Percentiles rank a stretch among this genome's conserved stretches.
phyloP scores from a whole-genome alignment of 352 stramenopile species.

The Phytophthora europaea region DNA sequence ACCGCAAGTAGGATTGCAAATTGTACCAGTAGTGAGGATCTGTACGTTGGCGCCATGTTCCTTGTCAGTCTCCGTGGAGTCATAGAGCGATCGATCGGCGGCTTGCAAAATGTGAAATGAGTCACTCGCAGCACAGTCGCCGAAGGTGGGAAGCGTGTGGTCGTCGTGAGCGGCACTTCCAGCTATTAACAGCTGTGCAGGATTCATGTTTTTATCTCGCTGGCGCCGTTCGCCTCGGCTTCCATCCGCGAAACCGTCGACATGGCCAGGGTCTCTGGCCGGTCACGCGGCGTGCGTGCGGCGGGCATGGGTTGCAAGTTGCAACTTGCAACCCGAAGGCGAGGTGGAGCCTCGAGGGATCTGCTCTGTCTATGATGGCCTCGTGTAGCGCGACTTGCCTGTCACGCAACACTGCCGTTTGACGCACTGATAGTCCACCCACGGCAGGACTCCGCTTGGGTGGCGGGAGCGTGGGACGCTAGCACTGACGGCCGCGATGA shows the following conservation, averaged over 20 bases:
- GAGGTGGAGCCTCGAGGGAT: conserved; percentile 18
- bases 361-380: background rate
- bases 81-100: background rate
- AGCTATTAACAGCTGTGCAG: conserved; percentile 20
- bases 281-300: conserved; percentile 13
- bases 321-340: background rate
- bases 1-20: conserved; percentile 2
- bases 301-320: conserved; percentile 16
- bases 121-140: background rate
- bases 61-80: background rate
- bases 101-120: conserved; percentile 18
- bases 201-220: conserved; percentile 21
- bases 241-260: conserved; percentile 22
- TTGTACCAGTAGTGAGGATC: conserved; percentile 27
- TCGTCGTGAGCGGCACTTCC: conserved; percentile 12
- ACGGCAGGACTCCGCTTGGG: conserved; percentile 2
- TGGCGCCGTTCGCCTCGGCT: conserved; percentile 8
- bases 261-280: conserved; percentile 21
- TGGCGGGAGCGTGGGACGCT: conserved; percentile 20
- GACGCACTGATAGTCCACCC: conserved; percentile 15
- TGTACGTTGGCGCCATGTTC: conserved; percentile 16
- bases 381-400: conserved; percentile 25
- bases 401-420: conserved; percentile 26
- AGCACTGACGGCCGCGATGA: conserved; percentile 10
- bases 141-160: conserved; percentile 8